Conservation (phyloP, 2,329 filamentous ascomycete genomes). For the Rutstroemia sp. region DNA sequence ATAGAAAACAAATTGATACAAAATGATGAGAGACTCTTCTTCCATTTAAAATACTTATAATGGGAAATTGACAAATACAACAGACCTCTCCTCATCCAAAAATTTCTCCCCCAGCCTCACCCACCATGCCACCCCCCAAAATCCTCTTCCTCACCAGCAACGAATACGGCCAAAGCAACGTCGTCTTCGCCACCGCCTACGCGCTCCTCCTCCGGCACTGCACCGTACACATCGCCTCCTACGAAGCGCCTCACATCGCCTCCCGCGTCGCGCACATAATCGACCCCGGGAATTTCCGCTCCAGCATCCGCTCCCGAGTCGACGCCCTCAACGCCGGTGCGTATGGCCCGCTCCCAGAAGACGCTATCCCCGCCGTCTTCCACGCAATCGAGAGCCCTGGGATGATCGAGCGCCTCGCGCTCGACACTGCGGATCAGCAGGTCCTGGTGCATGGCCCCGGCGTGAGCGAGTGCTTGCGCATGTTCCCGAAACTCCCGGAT, state of each 20-base stretch:
- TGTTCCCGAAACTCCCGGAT: constrained; percentile 17
- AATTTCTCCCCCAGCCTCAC: too few relatives aligned
- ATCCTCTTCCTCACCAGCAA: constrained; percentile 38
- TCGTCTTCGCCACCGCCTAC: constrained; percentile 36
- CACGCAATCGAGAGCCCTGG: constrained; percentile 31
- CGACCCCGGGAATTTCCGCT: constrained; percentile 20
- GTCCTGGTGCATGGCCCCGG: background rate
- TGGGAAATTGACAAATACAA: too few relatives aligned
- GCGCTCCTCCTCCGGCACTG: constrained; percentile 30
- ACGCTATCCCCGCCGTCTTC: constrained; percentile 22
- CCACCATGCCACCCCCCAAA: background rate
- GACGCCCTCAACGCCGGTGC: constrained; percentile 3
- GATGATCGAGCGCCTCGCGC: constrained; percentile 28
- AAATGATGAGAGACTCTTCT: too few relatives aligned
- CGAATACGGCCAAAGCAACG: constrained; percentile 40
- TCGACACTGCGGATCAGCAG: constrained; percentile 18
- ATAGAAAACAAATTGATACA: too few relatives aligned
- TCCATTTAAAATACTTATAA: too few relatives aligned
- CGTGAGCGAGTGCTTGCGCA: background rate
- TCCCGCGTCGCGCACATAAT: constrained; percentile 30
- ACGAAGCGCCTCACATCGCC: constrained; percentile 31
- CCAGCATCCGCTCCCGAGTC: constrained; percentile 16
- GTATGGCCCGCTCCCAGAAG: constrained; percentile 4
- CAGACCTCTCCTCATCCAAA: too few relatives aligned
- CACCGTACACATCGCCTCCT: constrained; percentile 39